A percentile compares a stretch with the other conserved stretches of the same genome.
Evolutionary conservation across 768 basidiomycete genomes (phyloP).

Genomic region (Leccinum uliginosum): DNA sequence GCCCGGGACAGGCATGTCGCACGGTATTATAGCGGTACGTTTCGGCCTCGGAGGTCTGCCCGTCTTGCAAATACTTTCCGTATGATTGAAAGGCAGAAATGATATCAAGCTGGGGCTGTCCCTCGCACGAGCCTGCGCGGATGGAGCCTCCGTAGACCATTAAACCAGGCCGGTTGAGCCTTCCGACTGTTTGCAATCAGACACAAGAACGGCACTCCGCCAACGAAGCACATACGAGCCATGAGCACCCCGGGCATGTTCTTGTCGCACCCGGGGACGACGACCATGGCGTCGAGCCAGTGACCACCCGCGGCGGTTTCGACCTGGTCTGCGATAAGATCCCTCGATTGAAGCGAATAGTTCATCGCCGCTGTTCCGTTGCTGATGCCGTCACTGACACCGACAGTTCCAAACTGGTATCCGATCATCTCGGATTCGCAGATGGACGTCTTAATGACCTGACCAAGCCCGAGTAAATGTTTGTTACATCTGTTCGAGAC

Average conservation of each 20-base stretch:
- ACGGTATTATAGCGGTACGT: constrained; percentile 79
- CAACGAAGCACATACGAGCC: constrained; percentile 61
- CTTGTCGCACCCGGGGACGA: constrained; percentile 97
- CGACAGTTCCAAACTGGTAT: constrained; percentile 97
- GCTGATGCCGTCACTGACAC: constrained; percentile 97
- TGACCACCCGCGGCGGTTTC: constrained; percentile 96
- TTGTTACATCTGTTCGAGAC: constrained; percentile 74
- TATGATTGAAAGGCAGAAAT: constrained; percentile 98
- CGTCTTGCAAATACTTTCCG: constrained; percentile 90
- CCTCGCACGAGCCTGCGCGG: constrained; percentile 86
- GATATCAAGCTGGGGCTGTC: constrained; percentile 84
- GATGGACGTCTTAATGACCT: constrained; percentile 81
- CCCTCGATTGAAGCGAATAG: constrained; percentile 95
- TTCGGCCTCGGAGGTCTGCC: constrained; percentile 80
- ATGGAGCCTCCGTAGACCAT: constrained; percentile 99
- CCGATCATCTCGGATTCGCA: constrained; percentile 69
- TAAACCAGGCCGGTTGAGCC: constrained; percentile 90
- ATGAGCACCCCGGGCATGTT: constrained; percentile 99
- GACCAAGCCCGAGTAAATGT: constrained; percentile 86
- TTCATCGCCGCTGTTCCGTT: constrained; percentile 95
- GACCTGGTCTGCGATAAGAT: constrained; percentile 96
- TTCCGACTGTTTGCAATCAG: constrained; percentile 58
- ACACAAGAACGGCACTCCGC: background rate
- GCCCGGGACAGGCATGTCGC: constrained; percentile 93
- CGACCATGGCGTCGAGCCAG: constrained; percentile 97